Base-by-base conservation (phyloP, 257 asterid species). In the Jacaranda mimosifolia region DNA sequence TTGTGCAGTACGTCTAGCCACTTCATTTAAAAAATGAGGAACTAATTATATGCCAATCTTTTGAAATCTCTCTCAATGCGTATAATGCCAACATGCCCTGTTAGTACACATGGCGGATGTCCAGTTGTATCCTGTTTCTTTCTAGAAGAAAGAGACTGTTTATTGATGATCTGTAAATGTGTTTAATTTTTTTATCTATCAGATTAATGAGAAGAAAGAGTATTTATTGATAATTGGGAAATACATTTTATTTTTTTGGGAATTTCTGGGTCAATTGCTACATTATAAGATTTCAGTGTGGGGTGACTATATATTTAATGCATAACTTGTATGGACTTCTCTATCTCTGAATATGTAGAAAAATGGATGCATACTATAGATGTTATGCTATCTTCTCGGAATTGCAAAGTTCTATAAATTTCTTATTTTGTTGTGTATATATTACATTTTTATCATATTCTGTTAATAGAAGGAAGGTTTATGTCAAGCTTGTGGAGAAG, bases 401-500 rank as follows among this genome's bases (percentile, higher is more conserved):
- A 18, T 38, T 45, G 71, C 42, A 32, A 68, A 46, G 38, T 52
- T 68, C 57, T 55, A 26, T 68, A 11, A 49, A 46, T 80, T 40
- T 56, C 21, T 65, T 62, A 32, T 51, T 52, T 21, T 63, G 63
- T 58, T 73, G 64, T 79, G 53, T 76, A 40, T 74, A 48, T 67
- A 17, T 55, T 36, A 40, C 58, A 1, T 21, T 35, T 57, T 58
- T 48, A 58, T 43, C 8, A 36, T 73, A 72, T 64, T 72, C 62
- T 78, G 52, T 87, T 64, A 55, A 66, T 68, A 95, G 99, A 92
- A 89, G 84, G 94, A 90, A 36, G 96, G 86, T 53, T 80, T 84
- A 9, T 96, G 99, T 75, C 96, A 90, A 86, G 88, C 85, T 78
- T 96, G 99, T 80, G 99, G 91, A 18, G 87, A 83, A 66, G 80